phyloP scores from a whole-genome alignment of 2,329 filamentous ascomycete species.

The Colletotrichum sp. region DNA sequence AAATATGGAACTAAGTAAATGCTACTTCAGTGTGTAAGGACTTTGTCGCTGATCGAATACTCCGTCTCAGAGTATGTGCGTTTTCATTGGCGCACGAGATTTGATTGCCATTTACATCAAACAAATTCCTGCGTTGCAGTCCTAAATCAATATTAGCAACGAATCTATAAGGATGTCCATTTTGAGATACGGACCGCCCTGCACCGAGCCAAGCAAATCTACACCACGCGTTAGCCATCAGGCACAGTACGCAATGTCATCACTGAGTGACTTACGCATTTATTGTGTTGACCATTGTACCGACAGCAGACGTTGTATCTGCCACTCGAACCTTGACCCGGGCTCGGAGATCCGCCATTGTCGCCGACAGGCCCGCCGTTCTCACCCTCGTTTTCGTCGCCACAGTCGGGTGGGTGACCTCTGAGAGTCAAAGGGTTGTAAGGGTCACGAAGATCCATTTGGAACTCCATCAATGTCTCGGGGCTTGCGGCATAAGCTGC shows the following conservation, averaged over 20 bases:
- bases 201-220: neutral
- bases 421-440: neutral
- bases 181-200: neutral
- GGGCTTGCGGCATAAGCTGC: neutral
- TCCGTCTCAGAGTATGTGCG: neutral
- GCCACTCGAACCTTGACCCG: neutral
- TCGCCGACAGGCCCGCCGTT: neutral
- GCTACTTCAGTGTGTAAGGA: neutral
- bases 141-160: neutral
- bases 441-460: neutral
- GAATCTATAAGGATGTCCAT: fast-evolving
- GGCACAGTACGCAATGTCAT: fast-evolving
- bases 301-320: neutral
- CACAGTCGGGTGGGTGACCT: neutral
- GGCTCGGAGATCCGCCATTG: neutral
- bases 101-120: neutral
- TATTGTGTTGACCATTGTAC: neutral
- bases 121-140: neutral
- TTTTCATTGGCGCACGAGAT: neutral
- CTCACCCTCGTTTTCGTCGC: neutral
- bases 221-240: neutral
- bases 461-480: neutral
- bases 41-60: neutral
- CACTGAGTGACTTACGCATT: neutral
- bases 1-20: neutral